Conservation (phyloP, 352 stramenopile genomes). For the Globisporangium perplexum region DNA sequence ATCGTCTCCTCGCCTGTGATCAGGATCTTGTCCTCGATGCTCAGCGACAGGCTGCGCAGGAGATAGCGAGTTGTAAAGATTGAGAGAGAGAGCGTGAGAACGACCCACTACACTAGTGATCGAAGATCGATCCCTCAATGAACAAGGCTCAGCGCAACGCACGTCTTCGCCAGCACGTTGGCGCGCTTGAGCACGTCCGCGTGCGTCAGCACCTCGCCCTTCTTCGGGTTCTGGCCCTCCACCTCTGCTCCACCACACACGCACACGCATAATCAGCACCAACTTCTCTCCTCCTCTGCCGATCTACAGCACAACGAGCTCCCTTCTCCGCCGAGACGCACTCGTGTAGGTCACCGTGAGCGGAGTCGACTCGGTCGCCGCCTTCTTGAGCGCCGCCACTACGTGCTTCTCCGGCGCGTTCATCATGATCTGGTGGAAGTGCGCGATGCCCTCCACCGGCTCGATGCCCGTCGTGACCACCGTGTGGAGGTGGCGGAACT, state of each 20-base stretch:
- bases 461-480: conserved; percentile 82
- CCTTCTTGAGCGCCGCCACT: conserved; percentile 52
- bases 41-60: conserved; percentile 50
- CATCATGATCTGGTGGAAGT: conserved; percentile 76
- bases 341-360: conserved; percentile 74
- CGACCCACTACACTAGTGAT: too few relatives aligned
- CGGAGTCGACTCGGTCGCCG: conserved; percentile 63
- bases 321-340: too few relatives aligned
- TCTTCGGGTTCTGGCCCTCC: conserved; percentile 72
- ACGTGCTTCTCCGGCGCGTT: conserved; percentile 70
- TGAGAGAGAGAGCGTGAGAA: too few relatives aligned
- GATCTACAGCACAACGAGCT: too few relatives aligned
- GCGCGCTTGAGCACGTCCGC: conserved; percentile 76
- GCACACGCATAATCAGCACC: too few relatives aligned
- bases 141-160: conserved; percentile 8
- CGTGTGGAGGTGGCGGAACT: conserved; percentile 77
- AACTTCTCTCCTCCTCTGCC: too few relatives aligned
- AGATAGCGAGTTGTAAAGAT: too few relatives aligned
- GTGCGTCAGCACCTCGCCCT: conserved; percentile 73
- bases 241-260: conserved; percentile 32
- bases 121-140: not conserved
- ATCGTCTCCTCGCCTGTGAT: conserved; percentile 60
- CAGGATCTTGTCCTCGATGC: conserved; percentile 75
- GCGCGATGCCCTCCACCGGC: conserved; percentile 62
- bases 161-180: conserved; percentile 65